Evolutionary conservation across 2,329 filamentous ascomycete genomes (phyloP).

Genomic region (Aspergillus brasiliensis): DNA sequence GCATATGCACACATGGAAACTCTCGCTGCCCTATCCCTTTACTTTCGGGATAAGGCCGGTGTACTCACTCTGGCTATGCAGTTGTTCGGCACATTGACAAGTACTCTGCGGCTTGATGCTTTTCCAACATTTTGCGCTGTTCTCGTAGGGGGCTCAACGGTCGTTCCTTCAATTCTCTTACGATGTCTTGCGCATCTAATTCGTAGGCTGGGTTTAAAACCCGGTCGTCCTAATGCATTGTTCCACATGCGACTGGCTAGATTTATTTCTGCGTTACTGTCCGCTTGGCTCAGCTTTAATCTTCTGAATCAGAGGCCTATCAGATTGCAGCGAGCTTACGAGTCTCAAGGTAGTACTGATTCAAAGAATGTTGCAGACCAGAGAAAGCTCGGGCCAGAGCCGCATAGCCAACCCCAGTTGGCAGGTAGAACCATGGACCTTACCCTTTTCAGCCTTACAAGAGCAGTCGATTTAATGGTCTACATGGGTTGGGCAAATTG

Average conservation of each 20-base stretch:
- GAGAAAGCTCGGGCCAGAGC: constrained; percentile 10
- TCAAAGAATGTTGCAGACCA: constrained; percentile 9
- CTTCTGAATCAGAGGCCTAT: constrained; percentile 49
- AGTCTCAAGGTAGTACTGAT: constrained; percentile 7
- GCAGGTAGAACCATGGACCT: constrained; percentile 79
- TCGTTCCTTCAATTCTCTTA: constrained; percentile 41
- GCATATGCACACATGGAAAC: background rate
- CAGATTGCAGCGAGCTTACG: constrained; percentile 15
- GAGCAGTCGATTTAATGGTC: constrained; percentile 71
- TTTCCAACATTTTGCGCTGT: constrained; percentile 57
- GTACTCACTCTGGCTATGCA: constrained; percentile 30
- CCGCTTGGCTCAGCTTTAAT: constrained; percentile 53
- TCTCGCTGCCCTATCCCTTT: background rate
- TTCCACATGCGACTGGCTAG: constrained; percentile 31
- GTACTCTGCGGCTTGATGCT: constrained; percentile 47
- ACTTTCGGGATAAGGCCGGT: background rate
- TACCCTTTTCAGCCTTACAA: constrained; percentile 73
- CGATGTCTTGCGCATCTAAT: constrained; percentile 28
- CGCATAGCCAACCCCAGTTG: constrained; percentile 35
- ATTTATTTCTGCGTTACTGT: constrained; percentile 50
- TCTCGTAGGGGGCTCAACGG: constrained; percentile 55
- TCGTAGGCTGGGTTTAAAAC: constrained; percentile 21
- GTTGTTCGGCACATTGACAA: constrained; percentile 42
- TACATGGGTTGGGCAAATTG: constrained; percentile 64
- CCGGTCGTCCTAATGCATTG: constrained; percentile 20